phyloP scores from a whole-genome alignment of 148 eudicot species.

The Pouteria glomerata region DNA sequence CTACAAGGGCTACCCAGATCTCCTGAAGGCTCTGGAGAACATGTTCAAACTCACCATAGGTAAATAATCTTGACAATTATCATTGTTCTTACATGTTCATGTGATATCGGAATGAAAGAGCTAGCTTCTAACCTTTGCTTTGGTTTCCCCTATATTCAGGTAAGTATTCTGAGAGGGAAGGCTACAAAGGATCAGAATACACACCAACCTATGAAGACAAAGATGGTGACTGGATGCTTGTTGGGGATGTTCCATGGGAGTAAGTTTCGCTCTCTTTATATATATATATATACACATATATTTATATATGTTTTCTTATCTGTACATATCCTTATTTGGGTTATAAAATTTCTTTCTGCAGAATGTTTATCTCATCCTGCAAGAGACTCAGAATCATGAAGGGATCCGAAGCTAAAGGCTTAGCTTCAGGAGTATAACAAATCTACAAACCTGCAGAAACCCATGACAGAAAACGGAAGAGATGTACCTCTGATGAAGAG shows the following conservation, averaged over 20 bases:
- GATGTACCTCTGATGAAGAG: conserved; percentile 14
- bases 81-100: background rate
- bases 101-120: background rate
- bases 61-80: background rate
- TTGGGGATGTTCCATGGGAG: conserved; percentile 70
- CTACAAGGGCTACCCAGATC: conserved; percentile 43
- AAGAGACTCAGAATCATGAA: conserved; percentile 62
- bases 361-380: conserved; percentile 56
- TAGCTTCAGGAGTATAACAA: conserved; percentile 29
- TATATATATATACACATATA: background rate
- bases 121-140: too few relatives aligned
- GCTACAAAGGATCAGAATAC: conserved; percentile 58
- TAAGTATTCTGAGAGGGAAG: conserved; percentile 57
- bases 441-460: background rate
- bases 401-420: conserved; percentile 48
- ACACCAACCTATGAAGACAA: conserved; percentile 65
- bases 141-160: too few relatives aligned
- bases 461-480: background rate
- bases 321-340: background rate
- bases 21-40: conserved; percentile 46
- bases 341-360: conserved; percentile 19
- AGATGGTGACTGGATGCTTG: conserved; percentile 73
- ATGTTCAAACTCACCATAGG: conserved; percentile 60
- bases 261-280: conserved; percentile 23
- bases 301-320: background rate